Conservation (phyloP, 169 alveolate species). For the Plasmodium ovale region DNA sequence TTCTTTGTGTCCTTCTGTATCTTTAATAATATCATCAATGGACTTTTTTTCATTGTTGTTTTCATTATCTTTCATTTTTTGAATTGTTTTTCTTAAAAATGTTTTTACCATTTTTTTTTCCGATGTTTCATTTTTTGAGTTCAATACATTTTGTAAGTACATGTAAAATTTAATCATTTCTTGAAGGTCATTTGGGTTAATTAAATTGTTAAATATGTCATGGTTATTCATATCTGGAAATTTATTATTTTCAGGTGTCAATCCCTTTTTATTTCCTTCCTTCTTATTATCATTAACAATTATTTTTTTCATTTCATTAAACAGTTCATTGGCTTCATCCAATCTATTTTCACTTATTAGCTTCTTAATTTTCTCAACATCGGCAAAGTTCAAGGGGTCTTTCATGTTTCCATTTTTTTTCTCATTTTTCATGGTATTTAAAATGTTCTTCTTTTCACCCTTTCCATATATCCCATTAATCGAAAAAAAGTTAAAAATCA, state of each 20-base stretch:
- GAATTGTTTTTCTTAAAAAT: slow-evolving; percentile 69
- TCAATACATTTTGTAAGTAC: slow-evolving; percentile 69
- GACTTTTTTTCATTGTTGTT: slow-evolving; percentile 60
- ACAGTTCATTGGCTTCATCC: slow-evolving; percentile 34
- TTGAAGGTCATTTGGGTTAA: slow-evolving; percentile 50
- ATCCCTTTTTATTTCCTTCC: neutral
- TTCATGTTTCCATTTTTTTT: neutral
- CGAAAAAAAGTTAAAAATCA: neutral
- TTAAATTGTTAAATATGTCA: slow-evolving; percentile 40
- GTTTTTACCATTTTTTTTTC: slow-evolving; percentile 76
- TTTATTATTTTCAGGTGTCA: slow-evolving; percentile 4
- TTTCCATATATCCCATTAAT: slow-evolving; percentile 5
- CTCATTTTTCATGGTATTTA: slow-evolving; percentile 9
- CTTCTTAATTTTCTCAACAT: slow-evolving; percentile 46
- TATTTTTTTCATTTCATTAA: slow-evolving; percentile 31
- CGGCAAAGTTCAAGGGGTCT: neutral
- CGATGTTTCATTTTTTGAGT: slow-evolving; percentile 54
- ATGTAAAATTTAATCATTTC: slow-evolving; percentile 71
- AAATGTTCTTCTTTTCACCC: slow-evolving; percentile 20
- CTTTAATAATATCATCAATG: slow-evolving; percentile 68
- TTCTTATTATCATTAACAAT: neutral
- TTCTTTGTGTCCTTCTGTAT: slow-evolving; percentile 69
- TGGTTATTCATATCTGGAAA: neutral
- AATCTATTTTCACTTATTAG: slow-evolving; percentile 37
- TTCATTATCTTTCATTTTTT: slow-evolving; percentile 74